These are phyloP conservation scores for Kazachstania viticola DNA, from an alignment of 805 yeast species.

Conservation along the genomic window DNA sequence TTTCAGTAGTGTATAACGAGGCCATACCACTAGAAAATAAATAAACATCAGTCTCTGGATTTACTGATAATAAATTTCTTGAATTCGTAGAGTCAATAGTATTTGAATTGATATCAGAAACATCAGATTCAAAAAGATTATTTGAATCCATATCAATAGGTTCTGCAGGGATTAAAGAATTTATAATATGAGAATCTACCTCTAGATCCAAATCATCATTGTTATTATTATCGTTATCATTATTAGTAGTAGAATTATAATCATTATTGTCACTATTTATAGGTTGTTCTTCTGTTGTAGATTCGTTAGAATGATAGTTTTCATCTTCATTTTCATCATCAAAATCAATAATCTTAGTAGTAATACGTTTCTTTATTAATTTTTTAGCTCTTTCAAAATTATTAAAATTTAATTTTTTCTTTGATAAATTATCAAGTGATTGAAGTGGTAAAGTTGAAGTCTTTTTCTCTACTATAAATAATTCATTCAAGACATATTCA, in stretches of 20 bases:
- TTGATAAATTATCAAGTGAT: conserved; percentile 48
- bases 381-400: conserved; percentile 65
- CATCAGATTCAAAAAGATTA: background rate
- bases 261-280: background rate
- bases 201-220: background rate
- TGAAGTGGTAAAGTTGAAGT: conserved; percentile 12
- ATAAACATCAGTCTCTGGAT: conserved; percentile 56
- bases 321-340: conserved; percentile 12
- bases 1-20: conserved; percentile 73
- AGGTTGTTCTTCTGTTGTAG: background rate
- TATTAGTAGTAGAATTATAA: background rate
- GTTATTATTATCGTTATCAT: conserved; percentile 1
- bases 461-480: conserved; percentile 30
- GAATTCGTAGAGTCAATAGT: background rate
- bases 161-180: conserved; percentile 21
- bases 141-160: conserved; percentile 12
- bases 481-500: conserved; percentile 64
- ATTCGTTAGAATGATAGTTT: conserved; percentile 9
- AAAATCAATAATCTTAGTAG: conserved; percentile 44
- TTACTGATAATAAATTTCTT: conserved; percentile 3
- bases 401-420: conserved; percentile 46
- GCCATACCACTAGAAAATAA: conserved; percentile 91
- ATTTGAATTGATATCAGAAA: background rate
- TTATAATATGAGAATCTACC: conserved; percentile 1
- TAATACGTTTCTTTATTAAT: conserved; percentile 64